A percentile compares a stretch with the other conserved stretches of the same genome.
Evolutionary conservation across 2,329 filamentous ascomycete genomes (phyloP).

Genomic region (Botrytis aclada): DNA sequence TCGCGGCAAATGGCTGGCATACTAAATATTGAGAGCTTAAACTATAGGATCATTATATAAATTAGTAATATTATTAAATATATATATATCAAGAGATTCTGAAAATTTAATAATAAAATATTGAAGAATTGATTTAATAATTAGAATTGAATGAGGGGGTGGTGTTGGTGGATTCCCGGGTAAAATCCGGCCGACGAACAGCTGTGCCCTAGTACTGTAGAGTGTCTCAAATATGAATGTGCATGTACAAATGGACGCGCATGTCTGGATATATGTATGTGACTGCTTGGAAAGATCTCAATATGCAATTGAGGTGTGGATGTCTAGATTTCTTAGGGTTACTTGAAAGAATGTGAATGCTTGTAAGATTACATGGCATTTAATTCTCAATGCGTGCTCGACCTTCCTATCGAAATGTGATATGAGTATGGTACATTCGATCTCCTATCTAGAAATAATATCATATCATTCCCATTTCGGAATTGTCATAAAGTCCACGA

Average conservation of each 20-base stretch:
- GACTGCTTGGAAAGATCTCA: neutral
- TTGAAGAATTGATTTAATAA: too few relatives aligned
- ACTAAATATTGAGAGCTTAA: too few relatives aligned
- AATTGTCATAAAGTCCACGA: too few relatives aligned
- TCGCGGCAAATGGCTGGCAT: too few relatives aligned
- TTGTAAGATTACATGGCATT: neutral
- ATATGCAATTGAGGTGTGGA: neutral
- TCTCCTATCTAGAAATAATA: neutral
- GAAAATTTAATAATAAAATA: too few relatives aligned
- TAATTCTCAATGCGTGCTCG: neutral
- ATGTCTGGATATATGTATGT: neutral
- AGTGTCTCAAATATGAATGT: neutral
- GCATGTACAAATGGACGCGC: neutral
- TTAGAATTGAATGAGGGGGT: too few relatives aligned
- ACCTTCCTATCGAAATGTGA: neutral
- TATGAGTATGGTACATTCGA: neutral
- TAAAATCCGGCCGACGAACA: too few relatives aligned
- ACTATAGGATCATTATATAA: too few relatives aligned
- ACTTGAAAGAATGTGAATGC: neutral
- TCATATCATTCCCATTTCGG: neutral
- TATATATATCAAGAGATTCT: too few relatives aligned
- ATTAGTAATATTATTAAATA: too few relatives aligned
- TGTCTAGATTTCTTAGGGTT: neutral
- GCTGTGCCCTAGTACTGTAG: too few relatives aligned
- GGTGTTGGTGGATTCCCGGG: too few relatives aligned